These are phyloP conservation scores for Coccomyxa sp. DNA, from an alignment of 139 green algal genomes.

Conservation along the genomic window DNA sequence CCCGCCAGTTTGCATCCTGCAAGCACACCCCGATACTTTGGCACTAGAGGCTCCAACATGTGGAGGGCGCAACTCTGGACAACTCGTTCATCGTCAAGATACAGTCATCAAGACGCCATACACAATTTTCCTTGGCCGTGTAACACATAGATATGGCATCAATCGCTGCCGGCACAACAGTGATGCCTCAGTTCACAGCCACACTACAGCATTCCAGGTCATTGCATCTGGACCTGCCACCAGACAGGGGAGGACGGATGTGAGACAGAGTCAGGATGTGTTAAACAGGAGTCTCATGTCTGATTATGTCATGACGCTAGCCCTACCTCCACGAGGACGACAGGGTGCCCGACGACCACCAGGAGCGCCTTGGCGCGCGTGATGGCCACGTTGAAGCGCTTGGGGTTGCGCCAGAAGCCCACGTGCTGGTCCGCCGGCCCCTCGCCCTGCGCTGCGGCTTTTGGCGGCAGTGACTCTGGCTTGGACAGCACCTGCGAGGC, in stretches of 20 bases:
- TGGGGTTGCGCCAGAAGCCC: slow-evolving; percentile 75
- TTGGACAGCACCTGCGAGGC: slow-evolving; percentile 32
- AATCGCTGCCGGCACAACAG: background rate
- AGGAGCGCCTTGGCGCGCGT: slow-evolving; percentile 79
- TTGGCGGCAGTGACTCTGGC: slow-evolving; percentile 33
- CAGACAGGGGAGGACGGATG: background rate
- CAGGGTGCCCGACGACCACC: slow-evolving; percentile 77
- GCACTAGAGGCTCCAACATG: too few relatives aligned
- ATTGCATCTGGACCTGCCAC: background rate
- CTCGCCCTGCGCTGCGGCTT: background rate
- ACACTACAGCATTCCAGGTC: too few relatives aligned
- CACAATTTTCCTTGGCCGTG: too few relatives aligned
- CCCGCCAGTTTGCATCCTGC: slow-evolving; percentile 58
- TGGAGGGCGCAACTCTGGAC: too few relatives aligned
- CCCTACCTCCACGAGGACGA: slow-evolving; percentile 40
- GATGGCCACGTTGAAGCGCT: slow-evolving; percentile 90
- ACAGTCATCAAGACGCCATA: too few relatives aligned
- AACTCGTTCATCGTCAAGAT: too few relatives aligned
- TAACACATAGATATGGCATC: background rate
- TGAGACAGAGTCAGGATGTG: too few relatives aligned
- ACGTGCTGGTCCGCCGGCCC: slow-evolving; percentile 24
- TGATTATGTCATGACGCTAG: background rate
- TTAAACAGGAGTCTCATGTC: background rate
- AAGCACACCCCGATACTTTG: too few relatives aligned
- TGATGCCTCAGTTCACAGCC: background rate